Percentiles rank a stretch among this genome's conserved stretches.
phyloP scores from a whole-genome alignment of 495 filamentous ascomycete species.

The Neurospora sp. region DNA sequence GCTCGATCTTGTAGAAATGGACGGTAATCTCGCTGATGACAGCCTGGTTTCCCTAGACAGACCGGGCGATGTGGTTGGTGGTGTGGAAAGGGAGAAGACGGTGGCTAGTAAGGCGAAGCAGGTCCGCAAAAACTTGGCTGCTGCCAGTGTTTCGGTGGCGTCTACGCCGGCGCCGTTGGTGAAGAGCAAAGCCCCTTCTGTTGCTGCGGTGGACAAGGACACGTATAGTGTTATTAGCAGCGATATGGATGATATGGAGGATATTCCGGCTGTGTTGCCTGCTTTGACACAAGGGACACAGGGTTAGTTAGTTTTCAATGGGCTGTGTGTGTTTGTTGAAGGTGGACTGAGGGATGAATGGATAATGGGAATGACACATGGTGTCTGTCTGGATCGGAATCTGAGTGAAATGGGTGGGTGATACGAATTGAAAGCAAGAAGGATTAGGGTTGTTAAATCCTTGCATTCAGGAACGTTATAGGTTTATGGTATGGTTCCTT shows the following conservation, averaged over 20 bases:
- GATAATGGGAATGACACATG: too few species aligned
- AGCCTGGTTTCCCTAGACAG: background rate
- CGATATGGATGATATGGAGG: slow-evolving; percentile 25
- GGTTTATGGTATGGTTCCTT: background rate
- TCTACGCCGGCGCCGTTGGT: background rate
- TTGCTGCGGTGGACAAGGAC: background rate
- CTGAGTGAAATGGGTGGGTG: background rate
- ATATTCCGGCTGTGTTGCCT: slow-evolving; percentile 20
- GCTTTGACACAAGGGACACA: background rate
- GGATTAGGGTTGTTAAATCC: background rate
- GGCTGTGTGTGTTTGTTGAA: too few species aligned
- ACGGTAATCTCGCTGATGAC: background rate
- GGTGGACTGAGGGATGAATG: too few species aligned
- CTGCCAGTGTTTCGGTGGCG: background rate
- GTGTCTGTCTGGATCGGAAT: too few species aligned
- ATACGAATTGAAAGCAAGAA: background rate
- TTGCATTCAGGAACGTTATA: background rate
- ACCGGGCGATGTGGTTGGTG: background rate
- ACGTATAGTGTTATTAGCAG: slow-evolving; percentile 9
- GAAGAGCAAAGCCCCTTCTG: background rate
- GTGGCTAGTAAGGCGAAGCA: background rate
- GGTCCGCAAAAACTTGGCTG: background rate
- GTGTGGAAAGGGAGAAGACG: background rate
- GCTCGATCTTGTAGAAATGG: background rate
- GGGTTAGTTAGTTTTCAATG: background rate